Evolutionary conservation across 2,329 filamentous ascomycete genomes (phyloP), one percentile per base, ranked within the genome.

Genomic region (Zalaria obscura): DNA sequence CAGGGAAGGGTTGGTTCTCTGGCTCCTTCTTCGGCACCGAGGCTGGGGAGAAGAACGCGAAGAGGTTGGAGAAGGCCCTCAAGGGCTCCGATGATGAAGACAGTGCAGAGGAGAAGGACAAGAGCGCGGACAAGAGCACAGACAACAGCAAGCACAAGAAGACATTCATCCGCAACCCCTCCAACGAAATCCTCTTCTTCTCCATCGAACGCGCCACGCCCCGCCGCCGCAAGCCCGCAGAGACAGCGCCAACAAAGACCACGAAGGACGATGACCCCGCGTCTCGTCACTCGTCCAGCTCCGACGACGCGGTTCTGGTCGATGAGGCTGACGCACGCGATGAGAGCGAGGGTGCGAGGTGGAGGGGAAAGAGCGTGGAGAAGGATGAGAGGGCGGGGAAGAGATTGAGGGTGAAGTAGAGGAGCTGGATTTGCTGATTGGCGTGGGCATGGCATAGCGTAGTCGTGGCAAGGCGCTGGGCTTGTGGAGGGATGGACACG

Each of bases 11-110:
- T 26, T 38, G 44, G 11, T 48, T 47, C 41, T 39, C 43, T 25
- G 45, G 45, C 3, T 55, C 52, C 44, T 50, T 57, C 45, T 58
- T 58, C 43, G 52, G 50, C 8, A 18, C 50, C 2, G 54, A 51
- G 5, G 52, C 54, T 28, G 47, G 46, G 27, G 53, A 55, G 37
- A 40, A 47, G 5, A 46, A 47, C n/a, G 49, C 47, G n/a, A 46
- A 51, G 40, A 37, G 34, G 26, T 36, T 51, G 18, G 47, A 50
- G 42, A 45, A 39, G 34, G 7, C 25, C 5, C 31, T 40, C 7
- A 39, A 32, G 27, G 43, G 36, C 18, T 40, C 26, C 29, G 25
- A 41, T 27, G 32, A 32, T 18, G 31, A 27, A 6, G 34, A 40
- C 6, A 39, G 39, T 2, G 40, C 46, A 27, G 38, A 42, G 9